Evolutionary conservation across 2,329 filamentous ascomycete genomes (phyloP).

Genomic region (Dactylonectria macrodidyma): DNA sequence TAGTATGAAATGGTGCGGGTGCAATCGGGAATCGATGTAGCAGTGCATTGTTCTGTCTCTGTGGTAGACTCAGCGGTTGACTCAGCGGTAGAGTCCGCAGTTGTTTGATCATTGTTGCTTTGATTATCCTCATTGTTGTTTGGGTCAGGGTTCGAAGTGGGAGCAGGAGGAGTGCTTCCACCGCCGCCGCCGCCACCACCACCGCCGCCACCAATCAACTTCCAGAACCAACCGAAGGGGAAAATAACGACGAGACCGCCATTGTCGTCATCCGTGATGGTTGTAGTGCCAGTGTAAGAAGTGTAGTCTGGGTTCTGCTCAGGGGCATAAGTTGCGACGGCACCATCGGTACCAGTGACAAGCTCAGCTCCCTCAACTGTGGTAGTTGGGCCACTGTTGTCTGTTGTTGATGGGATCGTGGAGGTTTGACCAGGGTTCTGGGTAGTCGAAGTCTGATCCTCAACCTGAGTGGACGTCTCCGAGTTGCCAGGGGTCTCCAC

Average conservation of each 20-base stretch:
- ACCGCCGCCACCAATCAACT: neutral
- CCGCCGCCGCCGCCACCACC: constrained; percentile 1
- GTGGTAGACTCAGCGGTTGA: neutral
- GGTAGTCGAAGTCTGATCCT: too few species aligned
- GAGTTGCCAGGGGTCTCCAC: constrained; percentile 46
- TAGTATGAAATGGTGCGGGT: constrained; percentile 4
- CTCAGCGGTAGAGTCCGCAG: constrained; percentile 4
- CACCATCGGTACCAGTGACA: constrained; percentile 13
- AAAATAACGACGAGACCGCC: constrained; percentile 2
- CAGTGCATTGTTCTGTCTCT: constrained; percentile 1
- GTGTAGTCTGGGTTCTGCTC: constrained; percentile 18
- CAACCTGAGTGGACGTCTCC: constrained; percentile 56
- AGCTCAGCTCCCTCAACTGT: neutral
- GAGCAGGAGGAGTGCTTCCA: neutral
- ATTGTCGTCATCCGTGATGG: neutral
- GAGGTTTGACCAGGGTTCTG: constrained; percentile 62
- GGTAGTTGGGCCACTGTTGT: neutral
- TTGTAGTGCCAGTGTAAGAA: constrained; percentile 4
- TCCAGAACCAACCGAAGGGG: constrained; percentile 22
- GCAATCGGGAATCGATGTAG: neutral
- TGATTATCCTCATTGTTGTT: neutral
- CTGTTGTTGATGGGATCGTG: constrained; percentile 73
- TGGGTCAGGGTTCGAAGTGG: neutral
- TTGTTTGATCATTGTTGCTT: neutral
- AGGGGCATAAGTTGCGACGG: constrained; percentile 12